phyloP scores from a whole-genome alignment of 2,329 filamentous ascomycete genomes.

The Chaetomium strumarium region DNA sequence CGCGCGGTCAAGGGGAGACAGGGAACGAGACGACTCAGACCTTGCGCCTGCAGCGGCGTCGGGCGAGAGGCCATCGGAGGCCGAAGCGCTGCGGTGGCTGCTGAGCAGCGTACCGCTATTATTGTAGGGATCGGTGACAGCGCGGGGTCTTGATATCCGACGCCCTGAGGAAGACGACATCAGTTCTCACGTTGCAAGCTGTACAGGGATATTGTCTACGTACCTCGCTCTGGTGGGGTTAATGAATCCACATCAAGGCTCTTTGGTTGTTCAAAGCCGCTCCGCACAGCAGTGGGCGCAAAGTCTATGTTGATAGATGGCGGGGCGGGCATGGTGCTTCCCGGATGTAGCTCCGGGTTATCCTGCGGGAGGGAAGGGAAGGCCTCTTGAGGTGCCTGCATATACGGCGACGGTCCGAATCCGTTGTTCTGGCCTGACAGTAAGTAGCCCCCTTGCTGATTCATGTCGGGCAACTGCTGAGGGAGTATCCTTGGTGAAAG shows the following conservation, averaged over 20 bases:
- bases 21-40: slow-evolving; percentile 47
- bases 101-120: slow-evolving; percentile 38
- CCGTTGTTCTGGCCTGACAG: slow-evolving; percentile 36
- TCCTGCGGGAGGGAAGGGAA: slow-evolving; percentile 47
- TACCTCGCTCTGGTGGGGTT: slow-evolving; percentile 71
- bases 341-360: slow-evolving; percentile 54
- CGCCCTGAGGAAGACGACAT: slow-evolving; percentile 14
- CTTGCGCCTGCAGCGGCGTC: slow-evolving; percentile 42
- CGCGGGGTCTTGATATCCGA: slow-evolving; percentile 39
- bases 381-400: slow-evolving; percentile 39
- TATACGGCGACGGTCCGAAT: slow-evolving; percentile 38
- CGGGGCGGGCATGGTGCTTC: slow-evolving; percentile 78
- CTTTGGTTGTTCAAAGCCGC: slow-evolving; percentile 61
- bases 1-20: slow-evolving; percentile 54
- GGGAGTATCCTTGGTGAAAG: slow-evolving; percentile 58
- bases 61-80: slow-evolving; percentile 43
- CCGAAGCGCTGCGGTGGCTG: slow-evolving; percentile 32
- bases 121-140: slow-evolving; percentile 56
- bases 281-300: slow-evolving; percentile 66
- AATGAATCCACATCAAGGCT: slow-evolving; percentile 69
- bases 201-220: slow-evolving; percentile 14
- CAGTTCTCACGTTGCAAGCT: not conserved
- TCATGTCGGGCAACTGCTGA: slow-evolving; percentile 49
- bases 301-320: slow-evolving; percentile 93
- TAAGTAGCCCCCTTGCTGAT: slow-evolving; percentile 43